Evolutionary conservation across 768 basidiomycete species (phyloP).

Genomic region (Serendipita sp.): DNA sequence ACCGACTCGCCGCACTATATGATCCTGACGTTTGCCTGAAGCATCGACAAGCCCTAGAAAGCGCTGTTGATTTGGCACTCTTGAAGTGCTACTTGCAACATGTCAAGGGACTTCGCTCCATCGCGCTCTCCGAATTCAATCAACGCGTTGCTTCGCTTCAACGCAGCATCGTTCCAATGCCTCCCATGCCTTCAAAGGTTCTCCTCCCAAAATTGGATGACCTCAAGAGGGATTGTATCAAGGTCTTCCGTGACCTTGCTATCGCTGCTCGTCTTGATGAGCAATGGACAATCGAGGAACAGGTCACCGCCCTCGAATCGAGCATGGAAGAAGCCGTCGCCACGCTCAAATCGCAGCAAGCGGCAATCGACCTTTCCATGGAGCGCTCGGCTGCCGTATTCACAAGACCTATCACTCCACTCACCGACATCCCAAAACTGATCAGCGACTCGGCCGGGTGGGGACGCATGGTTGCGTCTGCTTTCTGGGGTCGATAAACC

Average conservation of each 20-base stretch:
- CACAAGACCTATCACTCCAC: background rate
- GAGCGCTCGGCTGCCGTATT: background rate
- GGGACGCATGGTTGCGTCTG: background rate
- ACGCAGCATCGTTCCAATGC: background rate
- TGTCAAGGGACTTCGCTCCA: background rate
- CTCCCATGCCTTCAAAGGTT: background rate
- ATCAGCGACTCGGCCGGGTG: background rate
- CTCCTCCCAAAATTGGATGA: background rate
- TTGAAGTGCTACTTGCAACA: background rate
- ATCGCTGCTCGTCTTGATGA: background rate
- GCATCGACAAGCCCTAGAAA: background rate
- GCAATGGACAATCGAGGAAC: background rate
- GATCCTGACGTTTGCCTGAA: background rate
- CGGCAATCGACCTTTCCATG: background rate
- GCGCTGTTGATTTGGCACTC: background rate
- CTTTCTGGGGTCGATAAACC: background rate
- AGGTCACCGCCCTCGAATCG: background rate
- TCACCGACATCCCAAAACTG: background rate
- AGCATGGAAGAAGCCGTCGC: background rate
- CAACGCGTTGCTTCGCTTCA: background rate
- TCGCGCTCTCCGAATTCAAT: background rate
- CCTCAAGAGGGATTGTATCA: background rate
- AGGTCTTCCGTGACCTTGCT: background rate
- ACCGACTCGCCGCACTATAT: background rate
- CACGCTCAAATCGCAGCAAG: background rate